phyloP scores from a whole-genome alignment of 1,284 basidiomycete genomes.

The Trametes sp. region DNA sequence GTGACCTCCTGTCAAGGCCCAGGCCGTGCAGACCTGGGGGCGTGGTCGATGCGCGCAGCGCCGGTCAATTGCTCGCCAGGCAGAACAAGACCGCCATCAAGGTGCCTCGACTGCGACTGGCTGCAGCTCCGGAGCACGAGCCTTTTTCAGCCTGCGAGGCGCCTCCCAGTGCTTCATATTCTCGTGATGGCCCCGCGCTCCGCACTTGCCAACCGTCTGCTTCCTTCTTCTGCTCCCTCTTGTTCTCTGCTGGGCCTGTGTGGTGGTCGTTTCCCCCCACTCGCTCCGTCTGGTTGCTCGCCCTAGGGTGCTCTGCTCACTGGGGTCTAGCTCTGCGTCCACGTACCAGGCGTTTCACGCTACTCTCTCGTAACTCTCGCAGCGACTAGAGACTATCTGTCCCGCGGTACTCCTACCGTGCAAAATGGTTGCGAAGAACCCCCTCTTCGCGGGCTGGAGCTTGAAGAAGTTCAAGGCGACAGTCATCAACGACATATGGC shows the following conservation, averaged over 20 bases:
- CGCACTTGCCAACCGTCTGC: conserved; percentile 11
- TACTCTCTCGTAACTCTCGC: background rate
- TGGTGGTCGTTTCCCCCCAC: background rate
- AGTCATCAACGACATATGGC: conserved; percentile 71
- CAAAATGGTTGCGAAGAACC: conserved; percentile 41
- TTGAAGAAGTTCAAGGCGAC: conserved; percentile 65
- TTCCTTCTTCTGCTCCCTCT: conserved; percentile 6
- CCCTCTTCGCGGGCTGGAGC: conserved; percentile 39
- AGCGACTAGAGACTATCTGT: background rate
- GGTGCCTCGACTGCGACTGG: conserved; percentile 5
- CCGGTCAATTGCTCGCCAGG: conserved; percentile 1
- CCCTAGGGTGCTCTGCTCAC: background rate
- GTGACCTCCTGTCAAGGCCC: conserved; percentile 5
- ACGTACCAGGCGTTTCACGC: background rate
- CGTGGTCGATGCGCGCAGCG: background rate
- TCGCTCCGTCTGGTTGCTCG: background rate
- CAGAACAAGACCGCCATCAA: conserved; percentile 15
- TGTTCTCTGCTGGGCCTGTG: conserved; percentile 7
- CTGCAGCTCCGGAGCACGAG: conserved; percentile 1
- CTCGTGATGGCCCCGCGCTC: conserved; percentile 15
- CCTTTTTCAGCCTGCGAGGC: conserved; percentile 9
- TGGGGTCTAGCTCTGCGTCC: background rate
- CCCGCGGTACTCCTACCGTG: background rate
- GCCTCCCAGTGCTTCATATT: conserved; percentile 20
- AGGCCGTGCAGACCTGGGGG: background rate